Base-by-base conservation (phyloP, 2,329 filamentous ascomycete species). In the Trichoderma atroviride region DNA sequence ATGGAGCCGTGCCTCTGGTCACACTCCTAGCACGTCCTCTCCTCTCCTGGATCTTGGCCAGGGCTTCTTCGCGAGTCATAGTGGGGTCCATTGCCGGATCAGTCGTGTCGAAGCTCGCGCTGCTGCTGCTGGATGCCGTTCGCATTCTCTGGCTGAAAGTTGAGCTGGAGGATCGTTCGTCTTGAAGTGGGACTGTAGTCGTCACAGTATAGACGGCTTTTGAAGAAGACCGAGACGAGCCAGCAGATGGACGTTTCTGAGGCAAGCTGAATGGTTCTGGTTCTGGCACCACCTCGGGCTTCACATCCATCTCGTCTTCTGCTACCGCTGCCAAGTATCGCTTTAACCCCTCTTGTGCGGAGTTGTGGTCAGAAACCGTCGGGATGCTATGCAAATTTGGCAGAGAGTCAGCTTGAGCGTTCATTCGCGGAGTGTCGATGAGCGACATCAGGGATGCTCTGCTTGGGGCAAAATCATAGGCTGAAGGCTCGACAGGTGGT, bases 21-120 rank as follows among this genome's bases (percentile, higher is more conserved):
- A 91, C 87, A 77, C 90, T 92, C 73, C 88, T 85, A 69, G 92
- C 91, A 57, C 92, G 83, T 7, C 91, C 91, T 65, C 92, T 83
- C 33, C 92, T 85, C 80, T 92, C 89, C 65, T 89, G 86, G 73
- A 95, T 94, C 77, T 90, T 88, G 68, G 90, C 90, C 19, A 95
- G 84, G 4, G 92, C 92, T 78, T 93, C 85, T 78, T 93, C 92
- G 66, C 92, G 85, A 31, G 88, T 88, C 86, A 91, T 89, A 50
- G 88, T 91, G 5, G 88, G 87, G 53, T 86, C 89, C 70, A 90
- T 77, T 11, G 87, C 87, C 24, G 87, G 86, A 76, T 89, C 86
- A 70, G 80, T 85, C 52, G 81, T 76, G 76, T 88, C 86, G 73
- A 88, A 88, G 66, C 78, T 80, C 64, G 73, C 76, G 69, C 73